Evolutionary conservation across 1,284 basidiomycete genomes (phyloP), one percentile per base, ranked within the genome.

Genomic region (Ceratobasidium sp.): DNA sequence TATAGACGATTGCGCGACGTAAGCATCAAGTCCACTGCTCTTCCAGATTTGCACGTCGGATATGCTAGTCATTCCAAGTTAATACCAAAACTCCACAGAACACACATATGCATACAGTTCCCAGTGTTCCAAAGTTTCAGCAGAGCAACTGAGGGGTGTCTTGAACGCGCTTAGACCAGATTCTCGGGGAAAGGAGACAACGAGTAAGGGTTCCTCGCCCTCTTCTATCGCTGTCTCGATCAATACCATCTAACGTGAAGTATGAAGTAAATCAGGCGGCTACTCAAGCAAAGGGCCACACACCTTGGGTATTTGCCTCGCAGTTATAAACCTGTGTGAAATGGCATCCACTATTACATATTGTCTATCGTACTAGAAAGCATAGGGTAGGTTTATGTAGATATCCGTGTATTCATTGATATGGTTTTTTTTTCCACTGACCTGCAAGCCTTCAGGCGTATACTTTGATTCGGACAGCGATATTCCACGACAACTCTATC

Each of bases 301-400:
- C 75, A 87, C 89, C 83, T 87, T 87, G 31, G 84, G 73, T 17
- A 85, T 77, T 69, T 86, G 83, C 69, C 90, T 83, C 6, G 89
- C 89, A 3, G 90, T 91, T 47, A 91, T 79, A 22, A 89, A 81
- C 4, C 76, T 76, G 56, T 84, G 79, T 2, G 81, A 84, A 4
- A 79, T 76, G 6, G 82, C 82, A 73, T 88, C 87, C 47, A 90
- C 81, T 72, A 91, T 82, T 70, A 84, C 86, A 84, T 88, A 90
- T 76, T 80, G 82, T 71, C 90, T 82, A 75, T 92, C 90, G 74
- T 87, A 80, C 89, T 91, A 67, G 5, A 8, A 6, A 40, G 43
- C 17, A 56, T 2, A 34, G n/a, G 35, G 17, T 43, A 13, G 60
- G n/a, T 53, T 50, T 43, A 17, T 55, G 40, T 10, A 45, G 31